Percentiles rank a stretch among this genome's conserved stretches.
phyloP scores from a whole-genome alignment of 768 basidiomycete species.

The Leucosporidium creatinivorum region DNA sequence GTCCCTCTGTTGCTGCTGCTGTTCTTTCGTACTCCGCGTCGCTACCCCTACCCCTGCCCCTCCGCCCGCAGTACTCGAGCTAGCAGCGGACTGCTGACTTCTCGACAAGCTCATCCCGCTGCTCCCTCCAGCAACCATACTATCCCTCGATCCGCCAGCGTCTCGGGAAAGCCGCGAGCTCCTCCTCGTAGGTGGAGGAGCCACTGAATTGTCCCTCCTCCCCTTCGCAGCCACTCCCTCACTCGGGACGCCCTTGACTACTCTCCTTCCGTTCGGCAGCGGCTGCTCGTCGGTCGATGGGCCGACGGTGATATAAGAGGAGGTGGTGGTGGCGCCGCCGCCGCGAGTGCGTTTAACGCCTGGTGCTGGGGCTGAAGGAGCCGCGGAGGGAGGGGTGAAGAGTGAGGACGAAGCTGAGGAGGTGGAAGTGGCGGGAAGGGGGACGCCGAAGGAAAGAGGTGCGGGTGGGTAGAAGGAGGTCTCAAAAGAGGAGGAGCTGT shows the following conservation, averaged over 20 bases:
- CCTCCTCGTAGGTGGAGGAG: constrained; percentile 52
- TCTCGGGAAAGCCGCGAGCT: constrained; percentile 55
- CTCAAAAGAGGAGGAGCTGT: constrained; percentile 14
- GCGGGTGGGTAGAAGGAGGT: constrained; percentile 23
- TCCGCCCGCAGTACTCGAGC: background rate
- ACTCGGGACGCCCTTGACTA: constrained; percentile 9
- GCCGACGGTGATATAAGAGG: too few relatives aligned
- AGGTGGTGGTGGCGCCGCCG: constrained; percentile 16
- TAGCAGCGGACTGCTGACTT: background rate
- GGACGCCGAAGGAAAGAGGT: constrained; percentile 2
- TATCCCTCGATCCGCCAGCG: background rate
- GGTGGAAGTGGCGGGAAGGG: background rate
- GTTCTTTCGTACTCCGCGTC: background rate
- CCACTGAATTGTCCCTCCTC: constrained; percentile 43
- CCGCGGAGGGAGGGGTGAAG: constrained; percentile 7
- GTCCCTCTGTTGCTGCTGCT: constrained; percentile 1
- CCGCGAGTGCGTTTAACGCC: constrained; percentile 29
- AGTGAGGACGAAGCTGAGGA: constrained; percentile 24
- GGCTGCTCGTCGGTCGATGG: too few relatives aligned
- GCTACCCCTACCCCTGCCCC: background rate
- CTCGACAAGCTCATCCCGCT: constrained; percentile 11
- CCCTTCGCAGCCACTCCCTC: constrained; percentile 1
- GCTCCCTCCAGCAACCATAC: background rate
- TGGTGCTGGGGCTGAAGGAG: constrained; percentile 6
- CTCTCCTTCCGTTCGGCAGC: background rate